Evolutionary conservation across 768 basidiomycete species (phyloP), one percentile per base, ranked within the genome.

Genomic region (Suillus weaverae): DNA sequence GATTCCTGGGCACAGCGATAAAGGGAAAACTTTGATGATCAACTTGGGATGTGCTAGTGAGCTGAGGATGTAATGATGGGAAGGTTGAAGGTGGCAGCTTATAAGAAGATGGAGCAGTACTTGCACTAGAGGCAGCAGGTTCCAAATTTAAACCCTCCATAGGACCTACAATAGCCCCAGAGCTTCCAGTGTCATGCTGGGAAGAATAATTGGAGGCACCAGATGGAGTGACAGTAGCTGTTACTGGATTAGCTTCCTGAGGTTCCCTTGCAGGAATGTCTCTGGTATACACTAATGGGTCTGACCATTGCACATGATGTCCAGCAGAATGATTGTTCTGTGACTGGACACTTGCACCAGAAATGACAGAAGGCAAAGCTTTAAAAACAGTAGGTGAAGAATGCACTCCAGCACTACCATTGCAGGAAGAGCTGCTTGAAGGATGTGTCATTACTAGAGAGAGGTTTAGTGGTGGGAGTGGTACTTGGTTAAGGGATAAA

Each of bases 291-390:
- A 43, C 26, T 11, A 64, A 44, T 63, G 63, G 63, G 7, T 20
- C 16, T 62, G 63, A 63, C 63, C 63, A 64, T 38, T 54, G 36
- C 16, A 48, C 51, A 64, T 39, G 62, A 35, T 35, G 14, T 36
- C 22, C 20, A 57, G 54, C 36, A 20, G 35, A 16, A 36, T 8
- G 35, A 8, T 38, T 32, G 35, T 22, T 56, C 33, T 30, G 22
- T 39, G 26, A 41, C 13, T 32, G 35, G 8, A 20, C 22, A 61
- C 33, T 16, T 30, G 22, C 26, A 13, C 16, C 18, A 62, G 63
- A 44, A 63, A 39, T 41, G 11, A 8, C 39, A 41, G 57, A 30
- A 30, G 39, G 36, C 0, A 32, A 9, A 20, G 39, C 1, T 20
- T 41, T 32, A 4, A 26, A 18, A 26, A 18, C 2, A 18, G 38